These are phyloP conservation scores for Nicotiana knightiana DNA, from an alignment of 257 asterid genomes.

Conservation along the genomic window DNA sequence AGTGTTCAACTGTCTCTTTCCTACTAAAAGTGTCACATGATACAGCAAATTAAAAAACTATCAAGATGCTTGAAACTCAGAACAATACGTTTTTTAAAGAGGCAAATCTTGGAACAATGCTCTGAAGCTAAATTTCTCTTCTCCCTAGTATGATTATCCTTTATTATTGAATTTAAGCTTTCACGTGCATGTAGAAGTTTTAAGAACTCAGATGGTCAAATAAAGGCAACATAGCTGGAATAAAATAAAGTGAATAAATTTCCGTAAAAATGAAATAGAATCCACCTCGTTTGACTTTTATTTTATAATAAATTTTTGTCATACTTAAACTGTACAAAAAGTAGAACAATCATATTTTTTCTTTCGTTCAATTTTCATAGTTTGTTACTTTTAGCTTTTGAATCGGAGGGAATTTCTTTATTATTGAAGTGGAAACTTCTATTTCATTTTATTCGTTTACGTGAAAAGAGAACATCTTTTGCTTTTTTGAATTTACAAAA, in stretches of 20 bases:
- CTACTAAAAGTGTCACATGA: constrained; percentile 40
- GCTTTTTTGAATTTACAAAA: too few relatives aligned
- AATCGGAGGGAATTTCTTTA: too few relatives aligned
- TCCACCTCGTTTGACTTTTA: constrained; percentile 22
- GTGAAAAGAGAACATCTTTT: too few relatives aligned
- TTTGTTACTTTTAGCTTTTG: neutral
- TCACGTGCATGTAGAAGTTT: constrained; percentile 36
- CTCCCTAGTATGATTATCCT: constrained; percentile 21
- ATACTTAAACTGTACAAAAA: neutral
- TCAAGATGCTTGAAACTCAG: constrained; percentile 25
- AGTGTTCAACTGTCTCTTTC: constrained; percentile 29
- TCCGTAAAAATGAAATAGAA: neutral
- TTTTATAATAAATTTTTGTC: neutral
- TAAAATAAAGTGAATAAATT: neutral
- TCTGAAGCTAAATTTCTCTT: constrained; percentile 25
- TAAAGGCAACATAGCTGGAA: constrained; percentile 5
- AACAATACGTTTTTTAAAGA: constrained; percentile 7
- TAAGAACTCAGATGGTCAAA: constrained; percentile 14
- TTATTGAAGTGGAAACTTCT: too few relatives aligned
- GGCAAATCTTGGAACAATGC: constrained; percentile 17
- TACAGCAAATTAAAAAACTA: constrained; percentile 15
- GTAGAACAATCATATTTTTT: neutral
- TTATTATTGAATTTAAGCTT: constrained; percentile 19
- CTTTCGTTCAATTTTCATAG: neutral
- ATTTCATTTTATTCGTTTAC: too few relatives aligned